A percentile compares a stretch with the other conserved stretches of the same genome.
Conservation (phyloP, 75 land plant genomes). For the Pinus albicaulis region DNA sequence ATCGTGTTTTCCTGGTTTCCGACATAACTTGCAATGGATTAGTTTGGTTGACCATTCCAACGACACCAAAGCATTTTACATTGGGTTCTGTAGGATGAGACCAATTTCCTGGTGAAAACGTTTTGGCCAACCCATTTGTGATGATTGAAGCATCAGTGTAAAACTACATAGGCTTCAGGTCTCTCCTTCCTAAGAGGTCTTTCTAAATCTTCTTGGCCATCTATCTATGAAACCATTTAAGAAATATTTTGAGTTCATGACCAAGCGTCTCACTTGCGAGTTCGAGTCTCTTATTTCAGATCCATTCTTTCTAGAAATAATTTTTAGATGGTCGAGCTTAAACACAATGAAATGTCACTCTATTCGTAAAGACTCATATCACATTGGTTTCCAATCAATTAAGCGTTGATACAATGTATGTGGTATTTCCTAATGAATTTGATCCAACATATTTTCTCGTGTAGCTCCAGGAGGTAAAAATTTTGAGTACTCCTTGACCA, state of each 20-base stretch:
- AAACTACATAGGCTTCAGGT: constrained; percentile 36
- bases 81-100: constrained; percentile 45
- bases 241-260: constrained; percentile 48
- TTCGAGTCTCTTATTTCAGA: constrained; percentile 38
- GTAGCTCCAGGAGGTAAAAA: too few species aligned
- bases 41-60: constrained; percentile 66
- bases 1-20: constrained; percentile 68
- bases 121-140: constrained; percentile 73
- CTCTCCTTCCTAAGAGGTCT: constrained; percentile 41
- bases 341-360: too few species aligned
- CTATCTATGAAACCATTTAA: constrained; percentile 53
- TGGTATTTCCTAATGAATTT: too few species aligned
- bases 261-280: constrained; percentile 69
- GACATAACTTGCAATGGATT: constrained; percentile 75
- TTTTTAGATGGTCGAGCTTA: too few species aligned
- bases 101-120: constrained; percentile 86
- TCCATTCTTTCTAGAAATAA: too few species aligned
- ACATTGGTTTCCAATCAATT: too few species aligned
- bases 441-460: too few species aligned
- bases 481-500: too few species aligned
- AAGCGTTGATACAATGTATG: too few species aligned
- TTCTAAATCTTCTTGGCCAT: constrained; percentile 60
- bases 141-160: constrained; percentile 61
- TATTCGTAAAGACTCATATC: too few species aligned
- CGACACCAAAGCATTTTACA: constrained; percentile 69